Evolutionary conservation across 208 protist species (phyloP).

Genomic region (Leishmania major): DNA sequence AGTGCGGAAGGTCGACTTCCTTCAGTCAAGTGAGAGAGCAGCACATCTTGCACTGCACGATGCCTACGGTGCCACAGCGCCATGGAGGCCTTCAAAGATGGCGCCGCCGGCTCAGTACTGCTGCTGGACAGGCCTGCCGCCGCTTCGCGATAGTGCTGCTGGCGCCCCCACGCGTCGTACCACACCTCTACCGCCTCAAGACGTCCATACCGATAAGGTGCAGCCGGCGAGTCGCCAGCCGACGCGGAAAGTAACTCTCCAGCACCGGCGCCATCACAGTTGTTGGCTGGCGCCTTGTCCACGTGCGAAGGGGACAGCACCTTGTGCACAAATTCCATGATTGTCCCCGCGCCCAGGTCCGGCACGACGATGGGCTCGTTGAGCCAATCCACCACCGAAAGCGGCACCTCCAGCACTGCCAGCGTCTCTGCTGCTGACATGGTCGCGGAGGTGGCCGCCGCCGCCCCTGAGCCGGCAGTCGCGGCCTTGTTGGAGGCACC

Average conservation of each 20-base stretch:
- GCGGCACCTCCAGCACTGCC: constrained; percentile 19
- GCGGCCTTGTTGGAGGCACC: background rate
- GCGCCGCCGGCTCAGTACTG: background rate
- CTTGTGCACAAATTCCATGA: constrained; percentile 2
- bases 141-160: background rate
- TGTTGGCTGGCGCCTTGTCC: background rate
- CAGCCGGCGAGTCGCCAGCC: background rate
- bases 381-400: constrained; percentile 14
- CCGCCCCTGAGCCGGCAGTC: background rate
- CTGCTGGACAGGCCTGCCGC: background rate
- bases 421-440: background rate
- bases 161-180: constrained; percentile 16
- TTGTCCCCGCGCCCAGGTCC: background rate
- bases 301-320: background rate
- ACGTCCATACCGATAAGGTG: background rate
- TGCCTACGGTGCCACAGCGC: constrained; percentile 6
- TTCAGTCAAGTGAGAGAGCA: constrained; percentile 7
- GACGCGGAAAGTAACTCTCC: background rate
- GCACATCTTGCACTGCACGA: background rate
- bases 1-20: background rate
- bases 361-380: constrained; percentile 14
- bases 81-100: background rate
- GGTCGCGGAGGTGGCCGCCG: background rate
- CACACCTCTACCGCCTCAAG: background rate
- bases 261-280: background rate